Conservation (phyloP, 2,329 filamentous ascomycete genomes). For the Hirsutella thompsonii region DNA sequence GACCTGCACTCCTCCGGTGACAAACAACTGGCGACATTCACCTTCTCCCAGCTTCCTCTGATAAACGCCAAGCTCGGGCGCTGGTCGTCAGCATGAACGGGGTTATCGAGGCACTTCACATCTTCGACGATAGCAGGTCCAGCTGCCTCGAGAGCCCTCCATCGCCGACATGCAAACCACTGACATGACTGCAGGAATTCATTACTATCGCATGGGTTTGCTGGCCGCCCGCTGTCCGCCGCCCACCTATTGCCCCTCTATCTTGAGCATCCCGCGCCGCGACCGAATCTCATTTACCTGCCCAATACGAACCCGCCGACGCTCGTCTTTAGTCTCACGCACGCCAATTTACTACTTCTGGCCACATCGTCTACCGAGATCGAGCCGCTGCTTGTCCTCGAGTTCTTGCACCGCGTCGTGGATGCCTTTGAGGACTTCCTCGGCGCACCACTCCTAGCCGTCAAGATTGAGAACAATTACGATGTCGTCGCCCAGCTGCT, state of each 20-base stretch:
- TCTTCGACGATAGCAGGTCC: constrained; percentile 92
- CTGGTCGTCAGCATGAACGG: constrained; percentile 53
- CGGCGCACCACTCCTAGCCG: constrained; percentile 70
- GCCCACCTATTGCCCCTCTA: constrained; percentile 72
- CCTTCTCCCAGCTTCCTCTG: neutral
- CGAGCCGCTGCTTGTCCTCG: constrained; percentile 78
- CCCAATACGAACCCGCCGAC: constrained; percentile 73
- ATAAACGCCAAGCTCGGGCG: constrained; percentile 13
- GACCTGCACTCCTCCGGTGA: neutral
- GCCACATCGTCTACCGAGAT: constrained; percentile 76
- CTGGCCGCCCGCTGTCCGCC: constrained; percentile 66
- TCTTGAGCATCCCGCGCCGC: constrained; percentile 66
- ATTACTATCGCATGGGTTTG: constrained; percentile 82
- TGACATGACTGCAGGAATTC: constrained; percentile 47
- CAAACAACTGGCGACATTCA: neutral
- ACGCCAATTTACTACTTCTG: constrained; percentile 77
- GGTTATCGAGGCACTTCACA: constrained; percentile 88
- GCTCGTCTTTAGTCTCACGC: constrained; percentile 75
- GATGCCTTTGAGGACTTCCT: constrained; percentile 93
- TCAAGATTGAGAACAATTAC: constrained; percentile 81
- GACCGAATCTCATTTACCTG: constrained; percentile 78
- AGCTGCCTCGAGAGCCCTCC: constrained; percentile 10
- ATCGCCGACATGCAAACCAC: neutral
- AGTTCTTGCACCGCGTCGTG: constrained; percentile 87
- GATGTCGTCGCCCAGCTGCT: constrained; percentile 89